phyloP scores from a whole-genome alignment of 306 rosid species.

The Purshia tridentata region DNA sequence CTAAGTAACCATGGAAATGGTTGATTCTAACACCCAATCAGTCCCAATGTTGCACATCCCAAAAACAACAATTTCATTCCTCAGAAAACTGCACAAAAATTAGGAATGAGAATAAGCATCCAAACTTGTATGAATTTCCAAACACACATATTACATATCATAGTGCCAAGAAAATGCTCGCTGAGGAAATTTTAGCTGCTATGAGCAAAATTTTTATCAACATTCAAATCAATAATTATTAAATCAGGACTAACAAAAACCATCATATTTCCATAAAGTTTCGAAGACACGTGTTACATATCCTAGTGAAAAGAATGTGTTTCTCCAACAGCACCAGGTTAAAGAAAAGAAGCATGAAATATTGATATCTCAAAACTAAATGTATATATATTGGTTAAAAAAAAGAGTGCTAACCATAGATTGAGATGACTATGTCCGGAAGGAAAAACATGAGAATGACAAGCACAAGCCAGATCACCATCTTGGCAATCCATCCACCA shows the following conservation, averaged over 20 bases:
- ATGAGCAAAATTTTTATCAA: neutral
- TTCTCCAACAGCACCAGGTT: neutral
- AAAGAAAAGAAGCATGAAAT: conserved; percentile 10
- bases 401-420: conserved; percentile 57
- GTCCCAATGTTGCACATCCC: neutral
- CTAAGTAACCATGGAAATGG: neutral
- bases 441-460: conserved; percentile 76
- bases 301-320: neutral
- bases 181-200: neutral
- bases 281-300: neutral
- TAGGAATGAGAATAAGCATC: neutral
- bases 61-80: neutral
- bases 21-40: neutral
- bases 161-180: neutral
- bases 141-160: neutral
- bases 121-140: neutral
- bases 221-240: neutral
- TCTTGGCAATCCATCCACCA: conserved; percentile 88
- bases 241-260: neutral
- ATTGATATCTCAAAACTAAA: neutral
- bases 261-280: neutral
- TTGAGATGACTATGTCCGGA: conserved; percentile 56
- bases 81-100: neutral
- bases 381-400: conserved; percentile 9
- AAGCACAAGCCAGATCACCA: conserved; percentile 76